phyloP scores from a whole-genome alignment of 2,329 filamentous ascomycete genomes.

The Fusarium torulosum region DNA sequence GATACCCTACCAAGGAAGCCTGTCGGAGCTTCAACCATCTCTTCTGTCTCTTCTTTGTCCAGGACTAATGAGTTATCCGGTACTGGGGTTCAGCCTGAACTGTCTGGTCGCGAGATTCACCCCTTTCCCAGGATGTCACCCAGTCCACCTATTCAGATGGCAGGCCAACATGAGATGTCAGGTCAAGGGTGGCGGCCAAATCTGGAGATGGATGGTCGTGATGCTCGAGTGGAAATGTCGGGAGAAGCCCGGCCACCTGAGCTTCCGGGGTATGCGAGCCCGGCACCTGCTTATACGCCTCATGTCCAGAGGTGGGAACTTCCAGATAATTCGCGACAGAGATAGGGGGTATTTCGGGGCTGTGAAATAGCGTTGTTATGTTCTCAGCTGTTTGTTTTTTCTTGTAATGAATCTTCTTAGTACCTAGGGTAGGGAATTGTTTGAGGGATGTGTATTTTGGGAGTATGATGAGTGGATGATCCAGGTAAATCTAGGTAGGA shows the following conservation, averaged over 20 bases:
- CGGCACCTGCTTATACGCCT: constrained; percentile 25
- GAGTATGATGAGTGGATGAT: not conserved
- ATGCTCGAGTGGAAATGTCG: constrained; percentile 35
- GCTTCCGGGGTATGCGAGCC: constrained; percentile 29
- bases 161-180: constrained; percentile 43
- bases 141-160: constrained; percentile 32
- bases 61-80: constrained; percentile 41
- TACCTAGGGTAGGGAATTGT: not conserved
- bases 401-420: not conserved
- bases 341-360: not conserved
- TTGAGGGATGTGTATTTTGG: not conserved
- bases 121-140: constrained; percentile 33
- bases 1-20: constrained; percentile 38
- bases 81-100: constrained; percentile 26
- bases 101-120: constrained; percentile 31
- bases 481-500: not conserved
- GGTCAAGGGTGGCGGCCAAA: constrained; percentile 35
- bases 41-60: constrained; percentile 39
- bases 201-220: constrained; percentile 41
- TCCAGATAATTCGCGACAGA: constrained; percentile 38
- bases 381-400: not conserved
- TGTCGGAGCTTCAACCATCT: constrained; percentile 30
- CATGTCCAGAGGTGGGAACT: constrained; percentile 43
- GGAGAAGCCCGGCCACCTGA: constrained; percentile 36
- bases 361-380: rapidly evolving